Base-by-base conservation (phyloP, 164 flowering plant genomes). In the Stephania yunnanensis region DNA sequence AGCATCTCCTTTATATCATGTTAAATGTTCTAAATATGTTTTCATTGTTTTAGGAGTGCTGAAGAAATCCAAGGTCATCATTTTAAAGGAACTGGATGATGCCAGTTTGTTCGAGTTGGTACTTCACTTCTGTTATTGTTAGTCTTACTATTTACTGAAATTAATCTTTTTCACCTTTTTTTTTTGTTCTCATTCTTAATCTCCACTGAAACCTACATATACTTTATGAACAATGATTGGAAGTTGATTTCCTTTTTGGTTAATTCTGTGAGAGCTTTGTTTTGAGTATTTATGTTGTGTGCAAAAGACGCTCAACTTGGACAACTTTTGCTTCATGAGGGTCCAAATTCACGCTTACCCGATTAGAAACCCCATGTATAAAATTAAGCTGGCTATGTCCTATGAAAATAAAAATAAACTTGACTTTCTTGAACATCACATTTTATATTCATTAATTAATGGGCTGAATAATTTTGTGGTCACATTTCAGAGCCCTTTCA, bases 61-160 rank as follows among this genome's bases (percentile, higher is more conserved):
- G 74, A 93, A 95, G 86, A 84, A 85, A 74, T 87, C 91, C 53
- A 85, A 90, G 82, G 86, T 88, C 25, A 73, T 75, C 53, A 88
- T 93, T 71, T 46, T 86, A 76, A 76, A 76, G 75, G 83, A 84
- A 42, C 71, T 87, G 74, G 75, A 75, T 20, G 76, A 78, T 81
- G 85, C 84, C 64, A 82, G 48, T 46, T 30, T 73, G 42, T 84
- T 83, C 79, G 80, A 89, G 89, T 90, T 89, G 84, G 61, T 45
- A 53, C 65, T 71, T 46, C 79, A 15, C 17, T 58, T 11, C 7
- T 65, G 53, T 22, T 8, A 22, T 67, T 22, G 12, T 67, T 67
- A 5, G 9, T 20, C 42, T 10, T 25, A 3, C 10, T 67, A 13
- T 50, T 13, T 50, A 50, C 9, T 50, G 55, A 9, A 50, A 50